A percentile compares a stretch with the other conserved stretches of the same genome.
Conservation (phyloP, 441 rosid genomes). For the Aquilaria agallochum region DNA sequence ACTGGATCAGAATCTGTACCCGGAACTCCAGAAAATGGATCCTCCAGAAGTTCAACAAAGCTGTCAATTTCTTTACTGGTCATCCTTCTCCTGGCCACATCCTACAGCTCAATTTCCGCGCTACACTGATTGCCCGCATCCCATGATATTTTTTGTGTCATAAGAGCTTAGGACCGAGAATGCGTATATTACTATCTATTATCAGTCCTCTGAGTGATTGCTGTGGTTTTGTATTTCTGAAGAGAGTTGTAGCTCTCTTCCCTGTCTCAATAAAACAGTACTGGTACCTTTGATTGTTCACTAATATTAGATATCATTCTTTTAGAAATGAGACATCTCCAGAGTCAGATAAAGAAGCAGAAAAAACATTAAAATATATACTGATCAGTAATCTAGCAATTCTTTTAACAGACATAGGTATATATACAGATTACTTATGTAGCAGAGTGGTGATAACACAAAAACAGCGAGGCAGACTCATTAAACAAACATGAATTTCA, state of each 20-base stretch:
- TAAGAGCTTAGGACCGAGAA: conserved; percentile 17
- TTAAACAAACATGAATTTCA: no score
- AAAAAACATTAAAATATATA: no score
- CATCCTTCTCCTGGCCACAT: conserved; percentile 47
- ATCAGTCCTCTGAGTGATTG: conserved; percentile 15
- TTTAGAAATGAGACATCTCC: no score
- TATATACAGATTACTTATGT: no score
- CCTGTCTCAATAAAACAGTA: conserved; percentile 25
- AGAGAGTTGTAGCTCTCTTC: conserved; percentile 40
- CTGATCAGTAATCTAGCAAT: no score
- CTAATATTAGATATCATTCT: neutral
- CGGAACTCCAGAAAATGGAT: conserved; percentile 41
- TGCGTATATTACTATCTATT: conserved; percentile 17
- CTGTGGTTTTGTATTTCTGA: conserved; percentile 33
- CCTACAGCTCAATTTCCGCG: conserved; percentile 39
- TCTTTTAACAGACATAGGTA: no score
- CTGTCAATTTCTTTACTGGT: conserved; percentile 46
- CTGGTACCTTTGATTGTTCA: neutral
- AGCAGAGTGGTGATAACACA: no score
- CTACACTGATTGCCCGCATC: conserved; percentile 24
- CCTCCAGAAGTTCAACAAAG: conserved; percentile 61
- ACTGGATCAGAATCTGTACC: conserved; percentile 69
- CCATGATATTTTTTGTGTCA: conserved; percentile 9
- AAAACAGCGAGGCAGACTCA: no score
- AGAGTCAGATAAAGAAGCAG: no score